phyloP scores from a whole-genome alignment of 164 flowering plant genomes.

The Vitis vinifera region ASM3070453v1 NC_081816.1:6000501-6001000 shows the following conservation, averaged over 20 bases:
- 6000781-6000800: conserved; percentile 15
- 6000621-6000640: conserved; percentile 11
- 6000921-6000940: conserved; percentile 36
- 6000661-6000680: conserved; percentile 5
- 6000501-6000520: conserved; percentile 56
- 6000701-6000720: conserved; percentile 19
- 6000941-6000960: conserved; percentile 20
- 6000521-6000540: conserved; percentile 37
- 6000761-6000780: conserved; percentile 16
- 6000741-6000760: conserved; percentile 19
- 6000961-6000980: conserved; percentile 31
- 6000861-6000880: conserved; percentile 22
- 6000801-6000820: conserved; percentile 29
- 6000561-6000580: conserved; percentile 12
- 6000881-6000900: conserved; percentile 37
- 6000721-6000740: conserved; percentile 37
- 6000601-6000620: conserved; percentile 24
- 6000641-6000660: conserved; percentile 6
- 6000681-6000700: conserved; percentile 9
- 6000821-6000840: conserved; percentile 26
- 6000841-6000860: conserved; percentile 32
- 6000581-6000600: conserved; percentile 28
- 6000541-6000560: conserved; percentile 12
- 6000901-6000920: conserved; percentile 68
- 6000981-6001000: conserved; percentile 40